Conservation (phyloP, 2,329 filamentous ascomycete genomes). For the Phialocephala subalpina region DNA sequence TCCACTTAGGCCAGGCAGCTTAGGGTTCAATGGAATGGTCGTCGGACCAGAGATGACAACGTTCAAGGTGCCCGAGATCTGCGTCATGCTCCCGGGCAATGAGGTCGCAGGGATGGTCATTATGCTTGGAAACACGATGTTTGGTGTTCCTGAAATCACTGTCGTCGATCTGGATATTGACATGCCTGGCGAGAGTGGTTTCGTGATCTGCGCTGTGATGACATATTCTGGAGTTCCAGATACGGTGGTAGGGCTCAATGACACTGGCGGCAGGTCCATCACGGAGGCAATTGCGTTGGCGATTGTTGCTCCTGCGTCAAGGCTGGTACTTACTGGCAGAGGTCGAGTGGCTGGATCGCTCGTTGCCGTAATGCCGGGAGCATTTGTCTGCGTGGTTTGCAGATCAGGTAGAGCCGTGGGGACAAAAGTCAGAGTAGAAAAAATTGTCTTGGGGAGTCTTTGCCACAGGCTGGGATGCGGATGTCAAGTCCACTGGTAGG, state of each 20-base stretch:
- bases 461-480: no score
- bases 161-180: background rate
- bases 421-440: no score
- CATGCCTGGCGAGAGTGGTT: background rate
- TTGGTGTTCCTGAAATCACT: background rate
- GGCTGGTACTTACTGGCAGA: no score
- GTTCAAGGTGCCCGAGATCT: conserved; percentile 4
- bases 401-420: no score
- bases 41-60: background rate
- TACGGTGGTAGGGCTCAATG: background rate
- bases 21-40: background rate
- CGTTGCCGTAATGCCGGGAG: background rate
- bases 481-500: no score
- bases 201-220: background rate
- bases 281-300: background rate
- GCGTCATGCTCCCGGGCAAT: background rate
- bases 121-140: background rate
- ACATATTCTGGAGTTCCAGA: background rate
- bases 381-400: background rate
- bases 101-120: background rate
- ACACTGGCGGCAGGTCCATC: background rate
- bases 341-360: background rate
- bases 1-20: background rate
- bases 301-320: background rate
- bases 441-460: no score